These are phyloP conservation scores for Tulasnella sp. DNA, from an alignment of 768 basidiomycete species.

Conservation along the genomic window DNA sequence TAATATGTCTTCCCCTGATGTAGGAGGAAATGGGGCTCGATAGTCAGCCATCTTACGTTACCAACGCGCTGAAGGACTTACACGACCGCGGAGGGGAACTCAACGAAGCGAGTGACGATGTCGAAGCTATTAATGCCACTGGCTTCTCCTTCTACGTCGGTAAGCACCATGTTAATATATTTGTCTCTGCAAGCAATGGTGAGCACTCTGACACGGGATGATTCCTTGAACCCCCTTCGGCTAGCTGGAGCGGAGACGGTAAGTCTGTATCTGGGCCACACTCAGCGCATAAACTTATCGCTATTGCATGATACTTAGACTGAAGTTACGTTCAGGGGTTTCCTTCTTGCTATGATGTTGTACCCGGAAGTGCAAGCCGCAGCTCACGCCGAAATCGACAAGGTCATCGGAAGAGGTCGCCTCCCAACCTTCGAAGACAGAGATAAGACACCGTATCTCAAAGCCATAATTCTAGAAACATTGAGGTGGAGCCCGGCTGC, in stretches of 20 bases:
- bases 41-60: background rate
- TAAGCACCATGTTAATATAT: background rate
- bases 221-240: no score
- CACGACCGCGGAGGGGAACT: background rate
- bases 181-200: background rate
- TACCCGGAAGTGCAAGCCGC: conserved; percentile 18
- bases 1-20: background rate
- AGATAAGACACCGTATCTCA: conserved; percentile 19
- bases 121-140: background rate
- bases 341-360: conserved; percentile 27
- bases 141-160: background rate
- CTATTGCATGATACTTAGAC: background rate
- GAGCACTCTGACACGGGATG: background rate
- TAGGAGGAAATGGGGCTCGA: background rate
- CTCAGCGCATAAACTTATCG: background rate
- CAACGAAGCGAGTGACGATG: background rate
- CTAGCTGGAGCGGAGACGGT: conserved; percentile 3
- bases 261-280: no score
- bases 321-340: conserved; percentile 12
- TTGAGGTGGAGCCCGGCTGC: conserved; percentile 2
- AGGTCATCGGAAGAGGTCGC: conserved; percentile 8
- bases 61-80: background rate
- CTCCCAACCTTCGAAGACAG: conserved; percentile 24
- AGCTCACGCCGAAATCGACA: conserved; percentile 24
- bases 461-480: conserved; percentile 14